Evolutionary conservation across 2,329 filamentous ascomycete species (phyloP).

Genomic region (Fusarium nurragi): DNA sequence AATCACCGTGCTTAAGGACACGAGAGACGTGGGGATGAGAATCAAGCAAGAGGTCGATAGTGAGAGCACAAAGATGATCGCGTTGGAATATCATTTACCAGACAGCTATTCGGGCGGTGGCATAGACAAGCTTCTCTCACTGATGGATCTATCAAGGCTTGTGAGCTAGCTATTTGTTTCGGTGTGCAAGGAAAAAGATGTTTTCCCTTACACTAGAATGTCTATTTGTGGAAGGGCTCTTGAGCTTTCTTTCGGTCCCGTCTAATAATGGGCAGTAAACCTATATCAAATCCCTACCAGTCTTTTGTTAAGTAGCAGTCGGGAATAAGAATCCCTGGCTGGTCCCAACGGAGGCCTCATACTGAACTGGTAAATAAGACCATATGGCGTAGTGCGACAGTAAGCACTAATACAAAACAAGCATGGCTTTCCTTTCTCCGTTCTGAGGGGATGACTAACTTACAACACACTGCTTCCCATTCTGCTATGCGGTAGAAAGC

Average conservation of each 20-base stretch:
- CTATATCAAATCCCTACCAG: no score
- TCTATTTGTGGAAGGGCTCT: no score
- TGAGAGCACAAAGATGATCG: rapidly evolving
- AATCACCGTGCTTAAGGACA: neutral
- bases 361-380: no score
- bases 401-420: no score
- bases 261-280: no score
- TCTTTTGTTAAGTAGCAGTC: no score
- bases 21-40: neutral
- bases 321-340: no score
- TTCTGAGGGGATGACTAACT: neutral
- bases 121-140: conserved; percentile 10
- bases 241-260: no score
- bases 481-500: neutral
- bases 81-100: conserved; percentile 9
- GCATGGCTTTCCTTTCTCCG: neutral
- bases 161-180: neutral
- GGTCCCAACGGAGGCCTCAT: no score
- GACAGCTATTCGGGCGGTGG: neutral
- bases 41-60: neutral
- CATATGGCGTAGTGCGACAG: no score
- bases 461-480: neutral
- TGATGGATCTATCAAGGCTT: neutral
- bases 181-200: neutral
- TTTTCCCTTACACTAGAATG: no score